phyloP scores from a whole-genome alignment of 352 stramenopile genomes.

The Thalassiosira oceanica region DNA sequence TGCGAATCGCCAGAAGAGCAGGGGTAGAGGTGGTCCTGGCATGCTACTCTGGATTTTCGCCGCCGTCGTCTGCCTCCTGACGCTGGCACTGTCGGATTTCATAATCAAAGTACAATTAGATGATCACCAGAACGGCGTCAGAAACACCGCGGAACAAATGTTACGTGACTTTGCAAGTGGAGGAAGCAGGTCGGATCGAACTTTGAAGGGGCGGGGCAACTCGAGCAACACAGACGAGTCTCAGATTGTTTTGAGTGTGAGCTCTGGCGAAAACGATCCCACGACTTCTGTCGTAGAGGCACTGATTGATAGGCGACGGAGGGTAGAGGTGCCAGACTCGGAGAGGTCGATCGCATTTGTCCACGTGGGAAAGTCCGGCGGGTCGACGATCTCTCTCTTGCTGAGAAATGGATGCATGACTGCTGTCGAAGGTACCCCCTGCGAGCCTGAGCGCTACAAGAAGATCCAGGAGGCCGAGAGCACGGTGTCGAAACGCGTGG shows the following conservation, averaged over 20 bases:
- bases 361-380: conserved; percentile 67
- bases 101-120: neutral
- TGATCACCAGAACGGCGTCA: too few species aligned
- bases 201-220: neutral
- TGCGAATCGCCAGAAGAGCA: too few species aligned
- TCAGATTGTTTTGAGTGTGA: neutral
- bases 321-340: conserved; percentile 11
- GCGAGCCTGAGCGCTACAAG: conserved; percentile 27
- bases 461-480: conserved; percentile 12
- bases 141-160: neutral
- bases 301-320: conserved; percentile 10
- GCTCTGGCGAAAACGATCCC: neutral
- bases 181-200: neutral
- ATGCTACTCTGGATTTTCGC: too few species aligned
- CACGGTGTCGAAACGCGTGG: conserved; percentile 8
- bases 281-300: conserved; percentile 1
- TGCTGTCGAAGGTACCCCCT: conserved; percentile 18
- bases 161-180: neutral
- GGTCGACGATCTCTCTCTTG: conserved; percentile 45
- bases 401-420: conserved; percentile 54
- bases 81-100: too few species aligned
- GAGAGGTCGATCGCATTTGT: conserved; percentile 35
- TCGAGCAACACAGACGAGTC: neutral
- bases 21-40: too few species aligned
- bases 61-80: too few species aligned